phyloP scores from a whole-genome alignment of 2,329 filamentous ascomycete genomes.

The Fonsecaea multimorphosa region DNA sequence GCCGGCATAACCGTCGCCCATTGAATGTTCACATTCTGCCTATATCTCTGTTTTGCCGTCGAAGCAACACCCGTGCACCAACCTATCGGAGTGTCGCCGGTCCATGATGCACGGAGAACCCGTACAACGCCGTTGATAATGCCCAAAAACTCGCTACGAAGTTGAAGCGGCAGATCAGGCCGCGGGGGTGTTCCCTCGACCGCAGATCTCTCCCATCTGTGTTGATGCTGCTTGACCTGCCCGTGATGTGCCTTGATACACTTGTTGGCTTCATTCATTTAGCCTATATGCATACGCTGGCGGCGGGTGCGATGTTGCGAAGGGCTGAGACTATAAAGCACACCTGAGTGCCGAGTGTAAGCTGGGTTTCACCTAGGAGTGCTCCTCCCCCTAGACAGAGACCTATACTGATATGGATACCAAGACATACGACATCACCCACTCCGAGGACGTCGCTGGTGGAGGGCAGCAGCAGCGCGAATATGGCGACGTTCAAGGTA shows the following conservation, averaged over 20 bases:
- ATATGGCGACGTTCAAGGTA: neutral
- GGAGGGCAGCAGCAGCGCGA: neutral
- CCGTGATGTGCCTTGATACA: neutral
- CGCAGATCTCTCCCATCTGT: neutral
- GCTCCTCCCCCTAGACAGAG: neutral
- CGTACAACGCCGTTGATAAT: neutral
- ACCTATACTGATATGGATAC: constrained; percentile 4
- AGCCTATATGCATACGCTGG: neutral
- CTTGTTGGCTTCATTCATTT: neutral
- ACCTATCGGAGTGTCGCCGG: constrained; percentile 1
- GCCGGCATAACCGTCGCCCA: neutral
- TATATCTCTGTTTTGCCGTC: neutral
- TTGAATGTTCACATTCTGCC: neutral
- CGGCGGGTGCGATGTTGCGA: neutral
- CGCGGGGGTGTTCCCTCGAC: neutral
- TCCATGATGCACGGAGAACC: neutral
- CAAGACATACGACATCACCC: constrained; percentile 11
- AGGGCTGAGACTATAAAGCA: neutral
- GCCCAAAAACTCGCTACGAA: neutral
- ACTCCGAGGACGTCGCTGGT: neutral
- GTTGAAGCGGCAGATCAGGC: neutral
- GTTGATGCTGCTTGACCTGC: neutral
- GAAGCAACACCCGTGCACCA: neutral
- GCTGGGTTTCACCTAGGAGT: neutral
- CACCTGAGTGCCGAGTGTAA: neutral